Evolutionary conservation across 2,329 filamentous ascomycete species (phyloP), one percentile per base, ranked within the genome.

Genomic region (Pyrenophora seminiperda): DNA sequence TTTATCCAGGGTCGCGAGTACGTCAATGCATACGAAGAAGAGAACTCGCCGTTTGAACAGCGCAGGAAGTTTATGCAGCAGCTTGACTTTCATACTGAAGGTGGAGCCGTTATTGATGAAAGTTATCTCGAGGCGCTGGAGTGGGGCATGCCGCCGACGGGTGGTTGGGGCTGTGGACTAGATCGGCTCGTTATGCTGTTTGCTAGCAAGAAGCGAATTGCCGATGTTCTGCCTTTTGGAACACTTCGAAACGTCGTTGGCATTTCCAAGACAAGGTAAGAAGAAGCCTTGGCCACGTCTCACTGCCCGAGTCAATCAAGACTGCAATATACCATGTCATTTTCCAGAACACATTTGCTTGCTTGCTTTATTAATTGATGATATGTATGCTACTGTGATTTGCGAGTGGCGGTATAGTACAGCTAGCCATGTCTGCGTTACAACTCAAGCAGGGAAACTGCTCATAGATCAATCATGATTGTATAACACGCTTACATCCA

Each of bases 1-100:
- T 96, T 96, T 74, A 83, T 95, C 55, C 77, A 84, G 41, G 85
- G 88, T 32, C 84, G 85, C 46, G 94, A 99, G 70, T 81, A 96
- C 24, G 90, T 93, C 53, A 99, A 99, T 73, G 95, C 93, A 78
- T 99, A 99, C 73, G 94, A 99, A 72, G 94, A 99, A 75, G 94
- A 99, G 72, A 99, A 99, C 73, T 89, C 90, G 42, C 94, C 94
- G 0, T 86, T 88, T 45, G 89, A 88, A 63, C 94, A 99, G 75
- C 82, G 89, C 37, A 80, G 83, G 47, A 99, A 99, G 73, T 91
- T 99, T 58, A 74, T 85, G 38, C 81, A 81, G 56, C 84, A 87
- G 64, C 67, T 79, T 2, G 66, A 59, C 14, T 75, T 67, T 14
- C 62, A 69, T 18, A 51, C 73, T 5, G 62, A 68, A 14, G 69